These are phyloP conservation scores for Pseudogymnoascus destructans DNA, from an alignment of 2,329 filamentous ascomycete genomes.

Conservation along the genomic window DNA sequence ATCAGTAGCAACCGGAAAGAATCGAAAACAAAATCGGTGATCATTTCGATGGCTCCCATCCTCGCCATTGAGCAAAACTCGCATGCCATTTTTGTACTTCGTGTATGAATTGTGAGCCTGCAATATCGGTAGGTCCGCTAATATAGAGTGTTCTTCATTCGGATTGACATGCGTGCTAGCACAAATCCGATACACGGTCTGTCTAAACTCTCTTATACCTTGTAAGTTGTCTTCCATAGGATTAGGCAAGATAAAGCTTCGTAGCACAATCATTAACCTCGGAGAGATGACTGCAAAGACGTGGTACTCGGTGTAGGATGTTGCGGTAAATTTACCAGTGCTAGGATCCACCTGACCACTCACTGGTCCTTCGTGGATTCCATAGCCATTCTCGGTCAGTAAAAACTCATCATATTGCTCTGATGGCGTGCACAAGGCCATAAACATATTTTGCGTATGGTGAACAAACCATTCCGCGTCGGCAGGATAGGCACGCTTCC, in stretches of 20 bases:
- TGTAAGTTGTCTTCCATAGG: conserved; percentile 15
- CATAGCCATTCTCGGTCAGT: conserved; percentile 26
- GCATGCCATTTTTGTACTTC: conserved; percentile 16
- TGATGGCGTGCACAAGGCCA: conserved; percentile 24
- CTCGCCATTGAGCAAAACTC: conserved; percentile 13
- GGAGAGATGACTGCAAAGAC: conserved; percentile 17
- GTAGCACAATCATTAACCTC: conserved; percentile 20
- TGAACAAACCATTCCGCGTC: conserved; percentile 25
- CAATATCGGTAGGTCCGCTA: conserved; percentile 23
- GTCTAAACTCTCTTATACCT: background rate
- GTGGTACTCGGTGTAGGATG: conserved; percentile 16
- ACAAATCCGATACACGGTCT: background rate
- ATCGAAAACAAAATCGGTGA: conserved; percentile 24
- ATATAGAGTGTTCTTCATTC: conserved; percentile 15
- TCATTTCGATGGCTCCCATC: conserved; percentile 12
- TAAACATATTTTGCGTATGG: conserved; percentile 21
- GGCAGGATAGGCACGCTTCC: conserved; percentile 20
- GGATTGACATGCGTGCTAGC: conserved; percentile 11
- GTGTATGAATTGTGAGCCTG: conserved; percentile 24
- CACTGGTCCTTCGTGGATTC: conserved; percentile 23
- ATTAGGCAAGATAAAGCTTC: conserved; percentile 17
- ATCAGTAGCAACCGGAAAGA: conserved; percentile 20
- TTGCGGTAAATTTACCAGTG: background rate
- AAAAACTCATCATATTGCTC: conserved; percentile 24
- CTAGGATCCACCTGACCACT: background rate